Conservation (phyloP, 1,139 yeast genomes). For the Protomyces inouyei region DNA sequence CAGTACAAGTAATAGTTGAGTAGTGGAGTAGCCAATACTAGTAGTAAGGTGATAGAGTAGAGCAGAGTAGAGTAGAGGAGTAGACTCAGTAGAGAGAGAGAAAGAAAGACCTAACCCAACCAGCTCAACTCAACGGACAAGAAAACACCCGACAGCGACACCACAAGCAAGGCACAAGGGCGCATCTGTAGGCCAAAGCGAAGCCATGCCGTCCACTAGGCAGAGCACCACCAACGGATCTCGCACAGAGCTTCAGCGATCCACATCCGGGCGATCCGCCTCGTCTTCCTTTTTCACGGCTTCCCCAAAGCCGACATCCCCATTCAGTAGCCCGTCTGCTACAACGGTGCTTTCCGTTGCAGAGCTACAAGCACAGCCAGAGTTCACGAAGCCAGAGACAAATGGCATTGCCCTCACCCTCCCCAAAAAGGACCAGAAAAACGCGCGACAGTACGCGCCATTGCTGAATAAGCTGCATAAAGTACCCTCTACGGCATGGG, state of each 20-base stretch:
- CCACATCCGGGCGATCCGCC: not conserved
- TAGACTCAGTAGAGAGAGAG: too few relatives aligned
- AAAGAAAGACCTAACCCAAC: too few relatives aligned
- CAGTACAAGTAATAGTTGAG: too few relatives aligned
- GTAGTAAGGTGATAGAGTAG: too few relatives aligned
- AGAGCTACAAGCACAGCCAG: not conserved
- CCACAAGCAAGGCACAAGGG: too few relatives aligned
- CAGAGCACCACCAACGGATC: not conserved
- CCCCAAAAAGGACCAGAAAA: slow-evolving; percentile 25
- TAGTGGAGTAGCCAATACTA: too few relatives aligned
- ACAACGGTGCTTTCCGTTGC: not conserved
- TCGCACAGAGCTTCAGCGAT: not conserved
- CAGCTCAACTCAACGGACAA: too few relatives aligned
- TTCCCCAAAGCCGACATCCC: not conserved
- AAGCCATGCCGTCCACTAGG: not conserved
- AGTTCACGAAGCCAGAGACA: not conserved
- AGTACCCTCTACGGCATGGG: slow-evolving; percentile 31
- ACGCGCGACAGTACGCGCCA: slow-evolving; percentile 31
- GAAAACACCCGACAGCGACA: too few relatives aligned
- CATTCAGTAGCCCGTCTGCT: not conserved
- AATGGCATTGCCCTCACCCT: not conserved
- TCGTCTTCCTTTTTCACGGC: not conserved
- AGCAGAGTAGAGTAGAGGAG: too few relatives aligned
- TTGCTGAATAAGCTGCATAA: slow-evolving; percentile 31
- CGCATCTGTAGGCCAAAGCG: too few relatives aligned